These are phyloP conservation scores for Auxenochlorella protothecoides DNA, from an alignment of 139 green algal species.

Conservation along the genomic window DNA sequence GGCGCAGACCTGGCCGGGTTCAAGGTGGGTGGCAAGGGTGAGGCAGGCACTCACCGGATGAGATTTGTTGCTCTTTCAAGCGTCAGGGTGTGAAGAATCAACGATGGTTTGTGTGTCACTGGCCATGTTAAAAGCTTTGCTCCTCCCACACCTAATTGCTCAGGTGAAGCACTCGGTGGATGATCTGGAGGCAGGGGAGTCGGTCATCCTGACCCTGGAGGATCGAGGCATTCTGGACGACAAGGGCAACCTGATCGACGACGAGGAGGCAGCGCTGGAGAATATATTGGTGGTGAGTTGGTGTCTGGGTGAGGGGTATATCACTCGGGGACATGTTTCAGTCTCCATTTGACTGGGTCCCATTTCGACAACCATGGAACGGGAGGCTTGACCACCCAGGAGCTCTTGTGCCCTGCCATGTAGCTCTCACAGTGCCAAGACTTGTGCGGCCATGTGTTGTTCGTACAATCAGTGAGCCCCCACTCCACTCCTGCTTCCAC, in stretches of 20 bases:
- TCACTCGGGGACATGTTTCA: no score
- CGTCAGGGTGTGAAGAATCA: no score
- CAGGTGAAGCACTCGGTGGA: constrained; percentile 36
- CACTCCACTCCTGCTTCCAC: neutral
- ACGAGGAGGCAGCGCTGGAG: constrained; percentile 67
- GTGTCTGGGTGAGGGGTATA: no score
- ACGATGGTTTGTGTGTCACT: neutral
- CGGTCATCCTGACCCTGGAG: constrained; percentile 75
- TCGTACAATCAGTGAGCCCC: neutral
- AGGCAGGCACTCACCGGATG: no score
- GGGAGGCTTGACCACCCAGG: no score
- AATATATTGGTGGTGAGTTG: constrained; percentile 54
- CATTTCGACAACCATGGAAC: no score
- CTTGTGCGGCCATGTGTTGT: no score
- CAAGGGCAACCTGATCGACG: constrained; percentile 45
- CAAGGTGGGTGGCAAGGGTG: constrained; percentile 21
- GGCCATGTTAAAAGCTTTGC: neutral
- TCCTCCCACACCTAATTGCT: neutral
- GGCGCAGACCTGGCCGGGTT: constrained; percentile 44
- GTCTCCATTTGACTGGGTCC: no score
- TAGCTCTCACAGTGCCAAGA: no score
- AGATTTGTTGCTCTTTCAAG: no score
- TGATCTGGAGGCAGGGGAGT: constrained; percentile 59
- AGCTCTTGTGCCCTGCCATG: no score
- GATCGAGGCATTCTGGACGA: constrained; percentile 71